Base-by-base conservation (phyloP, 2,329 filamentous ascomycete genomes). In the Rhynchosporium graminicola region DNA sequence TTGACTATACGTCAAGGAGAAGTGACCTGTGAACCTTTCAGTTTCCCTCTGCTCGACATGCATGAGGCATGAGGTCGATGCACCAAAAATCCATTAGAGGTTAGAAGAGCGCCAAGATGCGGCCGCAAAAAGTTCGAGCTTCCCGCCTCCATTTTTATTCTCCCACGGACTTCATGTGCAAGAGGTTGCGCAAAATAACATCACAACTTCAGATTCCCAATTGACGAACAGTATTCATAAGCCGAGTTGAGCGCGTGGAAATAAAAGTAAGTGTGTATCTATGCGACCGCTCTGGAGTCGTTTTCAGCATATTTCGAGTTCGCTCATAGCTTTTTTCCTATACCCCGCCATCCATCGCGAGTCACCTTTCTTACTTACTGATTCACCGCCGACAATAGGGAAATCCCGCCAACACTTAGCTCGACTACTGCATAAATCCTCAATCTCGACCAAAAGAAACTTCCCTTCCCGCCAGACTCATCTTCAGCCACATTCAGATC, bases 281-380 rank as follows among this genome's bases (percentile, higher is more conserved):
- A 26, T 43, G 57, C 57, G 47, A 45, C 26, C 3, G 13, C 12
- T 33, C 12, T 45, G 10, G 2, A 12, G 5, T n/a, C 1, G 31
- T 33, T 28, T 51, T 26, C 13, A 42, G 13, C 9, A 51, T 26
- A 20, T 20, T 59, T 31, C 45, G 36, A 40, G 20, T 10, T 52
- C 43, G 45, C 26, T 42, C 9, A 48, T 31, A 57, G 55, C 55
- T 57, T 38, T 29, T 59, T 62, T 54, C 57, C 52, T 66, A 58
- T 54, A 70, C 70, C 70, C 70, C 70, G 70, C 70, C 66, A 69
- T 71, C 50, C 50, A 51, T 60, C 56, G 59, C 63, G 64, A 68
- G 62, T 63, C 62, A 65, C 60, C 43, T 51, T 52, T 58, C 50
- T 51, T 50, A 36, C 26, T 36, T 36, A 63, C 52, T 64, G 54